Percentiles rank a stretch among this genome's conserved stretches.
These are phyloP conservation scores for Talaromyces stipitatus DNA, from an alignment of 495 filamentous ascomycete genomes.

Conservation along the genomic window DNA sequence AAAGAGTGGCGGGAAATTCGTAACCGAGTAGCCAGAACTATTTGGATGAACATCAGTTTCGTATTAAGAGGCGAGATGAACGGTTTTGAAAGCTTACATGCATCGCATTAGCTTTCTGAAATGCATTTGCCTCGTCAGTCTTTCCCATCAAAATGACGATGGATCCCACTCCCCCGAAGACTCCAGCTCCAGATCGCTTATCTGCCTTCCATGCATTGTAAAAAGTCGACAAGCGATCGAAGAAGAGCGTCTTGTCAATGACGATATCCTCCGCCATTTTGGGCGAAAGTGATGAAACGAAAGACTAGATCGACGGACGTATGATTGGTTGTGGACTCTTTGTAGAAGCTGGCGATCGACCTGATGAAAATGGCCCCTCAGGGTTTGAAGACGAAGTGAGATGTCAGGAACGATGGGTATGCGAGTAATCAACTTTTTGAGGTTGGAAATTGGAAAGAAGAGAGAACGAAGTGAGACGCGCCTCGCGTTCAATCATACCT, in stretches of 20 bases:
- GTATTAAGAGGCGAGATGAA: neutral
- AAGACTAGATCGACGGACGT: neutral
- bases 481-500: constrained; percentile 14
- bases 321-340: neutral
- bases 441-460: constrained; percentile 1
- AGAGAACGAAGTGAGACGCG: constrained; percentile 6
- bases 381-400: neutral
- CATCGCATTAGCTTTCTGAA: constrained; percentile 90
- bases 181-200: constrained; percentile 66
- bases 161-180: constrained; percentile 78
- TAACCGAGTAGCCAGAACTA: constrained; percentile 99
- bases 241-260: constrained; percentile 87
- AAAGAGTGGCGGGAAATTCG: constrained; percentile 92
- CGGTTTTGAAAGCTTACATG: constrained; percentile 56
- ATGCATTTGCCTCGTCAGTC: constrained; percentile 74
- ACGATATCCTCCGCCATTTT: constrained; percentile 62
- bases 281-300: neutral
- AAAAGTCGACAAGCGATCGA: constrained; percentile 81
- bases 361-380: neutral
- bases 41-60: constrained; percentile 10
- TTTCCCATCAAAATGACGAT: constrained; percentile 90
- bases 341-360: neutral
- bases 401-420: neutral
- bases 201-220: constrained; percentile 90
- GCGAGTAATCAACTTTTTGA: neutral